Evolutionary conservation across 2,329 filamentous ascomycete species (phyloP).

Genomic region (Pestalotiopsis sp.): DNA sequence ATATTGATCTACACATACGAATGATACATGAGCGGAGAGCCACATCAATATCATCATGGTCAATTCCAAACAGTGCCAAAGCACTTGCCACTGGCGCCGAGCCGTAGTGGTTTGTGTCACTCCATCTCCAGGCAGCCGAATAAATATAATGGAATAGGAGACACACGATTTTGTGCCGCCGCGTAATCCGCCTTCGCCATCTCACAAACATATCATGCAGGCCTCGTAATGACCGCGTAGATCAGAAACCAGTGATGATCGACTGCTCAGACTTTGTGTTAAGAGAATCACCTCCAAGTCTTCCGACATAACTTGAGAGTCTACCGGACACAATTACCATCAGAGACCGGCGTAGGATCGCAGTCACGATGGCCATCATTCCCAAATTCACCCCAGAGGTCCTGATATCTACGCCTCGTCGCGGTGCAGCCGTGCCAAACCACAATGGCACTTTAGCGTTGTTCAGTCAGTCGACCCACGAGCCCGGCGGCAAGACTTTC

Average conservation of each 20-base stretch:
- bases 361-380: slow-evolving; percentile 20
- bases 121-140: slow-evolving; percentile 11
- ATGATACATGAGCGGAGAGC: no score
- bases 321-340: neutral
- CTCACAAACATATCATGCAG: neutral
- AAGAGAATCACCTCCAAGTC: neutral
- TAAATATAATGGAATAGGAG: neutral
- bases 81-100: neutral
- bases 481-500: slow-evolving; percentile 29
- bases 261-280: neutral
- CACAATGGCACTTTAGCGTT: slow-evolving; percentile 42
- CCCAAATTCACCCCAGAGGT: slow-evolving; percentile 35
- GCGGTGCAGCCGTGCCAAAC: slow-evolving; percentile 39
- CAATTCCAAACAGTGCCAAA: no score
- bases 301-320: neutral
- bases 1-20: no score
- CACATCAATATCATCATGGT: no score
- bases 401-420: slow-evolving; percentile 31
- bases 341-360: neutral
- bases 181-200: slow-evolving; percentile 19
- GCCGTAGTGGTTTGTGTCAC: neutral
- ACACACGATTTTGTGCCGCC: slow-evolving; percentile 1
- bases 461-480: slow-evolving; percentile 41
- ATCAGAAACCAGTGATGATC: neutral
- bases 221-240: slow-evolving; percentile 9